A percentile compares a stretch with the other conserved stretches of the same genome.
phyloP scores from a whole-genome alignment of 2,329 filamentous ascomycete genomes.

The Zymoseptoria pseudotritici region DNA sequence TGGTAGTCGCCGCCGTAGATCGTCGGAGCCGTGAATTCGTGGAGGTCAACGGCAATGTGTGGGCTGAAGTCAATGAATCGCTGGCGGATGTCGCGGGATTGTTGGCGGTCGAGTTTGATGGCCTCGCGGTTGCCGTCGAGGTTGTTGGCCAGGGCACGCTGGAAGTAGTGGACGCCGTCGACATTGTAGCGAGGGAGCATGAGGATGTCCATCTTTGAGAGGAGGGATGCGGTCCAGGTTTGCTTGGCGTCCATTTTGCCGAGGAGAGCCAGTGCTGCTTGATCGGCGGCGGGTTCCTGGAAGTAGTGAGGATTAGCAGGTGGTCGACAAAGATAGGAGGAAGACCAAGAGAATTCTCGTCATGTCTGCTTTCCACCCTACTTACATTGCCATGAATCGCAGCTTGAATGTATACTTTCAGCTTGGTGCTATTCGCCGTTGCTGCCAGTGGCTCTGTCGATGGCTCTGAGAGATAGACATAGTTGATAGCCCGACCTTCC shows the following conservation, averaged over 20 bases:
- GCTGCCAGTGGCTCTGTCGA: not conserved
- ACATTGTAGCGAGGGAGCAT: constrained; percentile 14
- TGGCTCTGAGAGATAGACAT: constrained; percentile 5
- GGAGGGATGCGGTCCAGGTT: constrained; percentile 26
- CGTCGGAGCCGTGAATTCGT: constrained; percentile 29
- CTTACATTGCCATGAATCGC: constrained; percentile 29
- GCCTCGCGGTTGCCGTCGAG: constrained; percentile 16
- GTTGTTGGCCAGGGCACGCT: constrained; percentile 19
- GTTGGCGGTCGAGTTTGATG: constrained; percentile 27
- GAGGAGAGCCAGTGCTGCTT: constrained; percentile 30
- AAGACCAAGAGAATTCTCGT: not conserved
- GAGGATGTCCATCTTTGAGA: constrained; percentile 29
- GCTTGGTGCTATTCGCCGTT: constrained; percentile 16
- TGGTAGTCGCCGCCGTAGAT: constrained; percentile 22
- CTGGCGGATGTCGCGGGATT: constrained; percentile 27
- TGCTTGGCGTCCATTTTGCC: constrained; percentile 30
- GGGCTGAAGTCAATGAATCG: constrained; percentile 26
- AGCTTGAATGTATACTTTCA: constrained; percentile 33
- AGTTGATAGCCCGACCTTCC: constrained; percentile 13
- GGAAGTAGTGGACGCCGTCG: constrained; percentile 18
- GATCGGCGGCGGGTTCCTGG: constrained; percentile 31
- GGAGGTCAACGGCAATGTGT: constrained; percentile 30
- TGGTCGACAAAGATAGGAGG: not conserved
- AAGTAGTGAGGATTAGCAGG: not conserved
- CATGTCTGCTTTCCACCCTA: not conserved